Conservation (phyloP, 805 yeast genomes). For the Wickerhamomyces chambardii region DNA sequence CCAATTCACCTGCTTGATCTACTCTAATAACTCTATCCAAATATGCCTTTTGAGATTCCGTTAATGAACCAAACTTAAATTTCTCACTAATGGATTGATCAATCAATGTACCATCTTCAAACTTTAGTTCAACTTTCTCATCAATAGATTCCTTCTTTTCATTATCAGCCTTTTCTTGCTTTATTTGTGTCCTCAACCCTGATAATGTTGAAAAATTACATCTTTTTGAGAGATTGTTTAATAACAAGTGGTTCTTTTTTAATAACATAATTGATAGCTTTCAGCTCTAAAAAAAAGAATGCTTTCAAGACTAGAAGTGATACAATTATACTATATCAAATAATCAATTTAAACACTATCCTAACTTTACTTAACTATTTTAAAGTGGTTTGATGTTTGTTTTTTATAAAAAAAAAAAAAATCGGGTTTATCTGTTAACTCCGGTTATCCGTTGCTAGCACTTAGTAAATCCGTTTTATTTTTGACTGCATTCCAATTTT, state of each 20-base stretch:
- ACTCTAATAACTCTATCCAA: constrained; percentile 76
- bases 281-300: too few species aligned
- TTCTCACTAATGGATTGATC: too few species aligned
- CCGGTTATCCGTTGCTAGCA: too few species aligned
- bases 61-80: constrained; percentile 12
- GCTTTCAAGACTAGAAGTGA: too few species aligned
- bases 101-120: constrained; percentile 14
- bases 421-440: too few species aligned
- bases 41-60: constrained; percentile 55
- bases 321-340: too few species aligned
- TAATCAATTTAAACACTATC: too few species aligned
- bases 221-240: constrained; percentile 1
- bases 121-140: neutral
- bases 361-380: too few species aligned
- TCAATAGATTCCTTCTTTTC: neutral
- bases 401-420: too few species aligned
- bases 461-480: too few species aligned
- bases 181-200: constrained; percentile 9
- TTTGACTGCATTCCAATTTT: too few species aligned
- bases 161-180: neutral
- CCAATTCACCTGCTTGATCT: constrained; percentile 97
- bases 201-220: constrained; percentile 14
- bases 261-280: neutral
- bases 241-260: neutral
- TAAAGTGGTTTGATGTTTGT: too few species aligned